Conservation (phyloP, 495 filamentous ascomycete genomes). For the Aspergillus diversus region DNA sequence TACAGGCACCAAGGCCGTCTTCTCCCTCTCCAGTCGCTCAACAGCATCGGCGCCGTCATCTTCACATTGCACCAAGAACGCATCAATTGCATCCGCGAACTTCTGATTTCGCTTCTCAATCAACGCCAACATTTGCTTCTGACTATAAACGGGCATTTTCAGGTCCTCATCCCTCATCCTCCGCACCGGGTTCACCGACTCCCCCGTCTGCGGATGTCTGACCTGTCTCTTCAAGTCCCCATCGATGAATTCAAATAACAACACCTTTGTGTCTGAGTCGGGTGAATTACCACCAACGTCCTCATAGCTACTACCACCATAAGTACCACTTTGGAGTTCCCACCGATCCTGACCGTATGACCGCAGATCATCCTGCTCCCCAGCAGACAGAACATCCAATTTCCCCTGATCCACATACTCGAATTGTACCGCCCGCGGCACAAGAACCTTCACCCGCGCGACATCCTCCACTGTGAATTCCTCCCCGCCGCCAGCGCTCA, state of each 20-base stretch:
- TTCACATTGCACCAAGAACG: slow-evolving; percentile 74
- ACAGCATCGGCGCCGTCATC: slow-evolving; percentile 70
- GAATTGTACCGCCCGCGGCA: slow-evolving; percentile 78
- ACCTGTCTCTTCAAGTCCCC: slow-evolving; percentile 86
- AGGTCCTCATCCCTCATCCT: slow-evolving; percentile 75
- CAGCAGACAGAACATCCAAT: slow-evolving; percentile 76
- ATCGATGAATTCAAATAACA: slow-evolving; percentile 92
- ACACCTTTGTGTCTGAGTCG: slow-evolving; percentile 59
- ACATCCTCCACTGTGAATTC: slow-evolving; percentile 76
- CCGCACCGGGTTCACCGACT: slow-evolving; percentile 64
- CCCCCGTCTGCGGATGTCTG: slow-evolving; percentile 68
- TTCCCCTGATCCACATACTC: slow-evolving; percentile 82
- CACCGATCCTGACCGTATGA: slow-evolving; percentile 15
- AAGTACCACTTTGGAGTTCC: not conserved
- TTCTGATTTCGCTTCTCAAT: slow-evolving; percentile 92
- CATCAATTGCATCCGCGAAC: slow-evolving; percentile 77
- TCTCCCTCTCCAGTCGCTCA: slow-evolving; percentile 56
- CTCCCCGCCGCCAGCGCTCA: slow-evolving; percentile 45
- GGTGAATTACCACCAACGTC: slow-evolving; percentile 36
- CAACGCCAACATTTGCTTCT: slow-evolving; percentile 85
- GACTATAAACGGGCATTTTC: slow-evolving; percentile 92
- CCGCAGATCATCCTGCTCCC: slow-evolving; percentile 46
- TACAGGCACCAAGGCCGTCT: slow-evolving; percentile 48
- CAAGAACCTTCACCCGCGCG: slow-evolving; percentile 75
- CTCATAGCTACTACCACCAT: not conserved